Evolutionary conservation across 2,329 filamentous ascomycete species (phyloP).

Genomic region (Nothophaeocryptopus gaeumannii): DNA sequence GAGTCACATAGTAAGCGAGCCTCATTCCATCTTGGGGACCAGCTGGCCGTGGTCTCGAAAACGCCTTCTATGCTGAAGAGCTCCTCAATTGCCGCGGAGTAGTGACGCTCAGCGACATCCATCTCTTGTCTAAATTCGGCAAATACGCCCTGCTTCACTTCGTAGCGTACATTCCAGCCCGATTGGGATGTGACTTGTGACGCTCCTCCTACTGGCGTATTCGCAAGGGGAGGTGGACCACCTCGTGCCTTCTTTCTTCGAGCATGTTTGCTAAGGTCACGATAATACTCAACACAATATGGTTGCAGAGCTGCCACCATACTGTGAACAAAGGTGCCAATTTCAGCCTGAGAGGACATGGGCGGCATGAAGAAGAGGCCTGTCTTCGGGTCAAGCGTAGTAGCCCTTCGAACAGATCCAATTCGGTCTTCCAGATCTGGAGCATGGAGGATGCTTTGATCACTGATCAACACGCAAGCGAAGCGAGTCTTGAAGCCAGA

Average conservation of each 20-base stretch:
- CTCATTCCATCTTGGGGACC: slow-evolving; percentile 88
- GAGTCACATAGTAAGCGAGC: slow-evolving; percentile 83
- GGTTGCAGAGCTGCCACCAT: slow-evolving; percentile 72
- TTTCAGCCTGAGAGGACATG: slow-evolving; percentile 66
- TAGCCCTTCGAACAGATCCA: slow-evolving; percentile 72
- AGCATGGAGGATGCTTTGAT: slow-evolving; percentile 59
- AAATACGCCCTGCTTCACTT: slow-evolving; percentile 87
- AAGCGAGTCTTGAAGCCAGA: slow-evolving; percentile 77
- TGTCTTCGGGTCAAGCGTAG: slow-evolving; percentile 76
- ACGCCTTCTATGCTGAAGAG: slow-evolving; percentile 74
- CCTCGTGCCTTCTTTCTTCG: slow-evolving; percentile 83
- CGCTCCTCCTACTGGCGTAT: slow-evolving; percentile 77
- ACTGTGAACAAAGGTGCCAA: slow-evolving; percentile 69
- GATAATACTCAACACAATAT: slow-evolving; percentile 81
- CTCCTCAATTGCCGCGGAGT: slow-evolving; percentile 80
- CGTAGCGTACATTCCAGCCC: slow-evolving; percentile 91
- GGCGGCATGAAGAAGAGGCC: slow-evolving; percentile 78
- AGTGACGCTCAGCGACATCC: slow-evolving; percentile 80
- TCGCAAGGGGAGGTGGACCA: slow-evolving; percentile 72
- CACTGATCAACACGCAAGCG: slow-evolving; percentile 72
- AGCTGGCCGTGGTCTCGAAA: slow-evolving; percentile 82
- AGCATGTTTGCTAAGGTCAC: slow-evolving; percentile 87
- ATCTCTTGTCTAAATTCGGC: slow-evolving; percentile 92
- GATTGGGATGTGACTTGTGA: slow-evolving; percentile 80
- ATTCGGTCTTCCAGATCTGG: slow-evolving; percentile 71